Evolutionary conservation across 2,329 filamentous ascomycete species (phyloP), one percentile per base, ranked within the genome.

Genomic region (Hymenotorrendiella dingleyae): DNA sequence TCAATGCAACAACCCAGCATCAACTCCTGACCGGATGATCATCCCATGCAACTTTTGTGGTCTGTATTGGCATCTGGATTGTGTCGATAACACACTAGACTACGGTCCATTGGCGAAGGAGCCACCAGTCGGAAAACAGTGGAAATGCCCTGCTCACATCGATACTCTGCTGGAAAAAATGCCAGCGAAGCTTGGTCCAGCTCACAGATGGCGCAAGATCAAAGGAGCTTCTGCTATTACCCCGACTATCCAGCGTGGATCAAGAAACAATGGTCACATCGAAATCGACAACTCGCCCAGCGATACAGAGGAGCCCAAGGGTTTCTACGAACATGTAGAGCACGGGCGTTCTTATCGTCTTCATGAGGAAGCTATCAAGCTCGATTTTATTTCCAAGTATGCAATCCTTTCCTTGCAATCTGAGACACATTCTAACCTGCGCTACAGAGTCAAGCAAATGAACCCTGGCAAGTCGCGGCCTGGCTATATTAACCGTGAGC

Each of bases 31-130:
- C 49, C 79, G 84, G 20, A 78, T 83, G 53, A 89, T 97, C 55
- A 84, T 96, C 53, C 80, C 84, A 34, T 98, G 91, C 68, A 89
- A 89, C 63, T 78, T 76, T 57, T 98, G 91, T 65, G 72, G 78
- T 10, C 74, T 87, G 24, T 76, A 82, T 59, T 98, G 90, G 85
- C 93, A 98, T 67, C 71, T 95, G 39, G 91, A 97, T 64, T 98
- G 93, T 65, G 70, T 94, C 12, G 82, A 94, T 59, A 86, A 88
- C 21, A 90, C 91, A 24, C n/a, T n/a, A n/a, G n/a, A n/a, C n/a
- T n/a, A n/a, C n/a, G n/a, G n/a, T n/a, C n/a, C n/a, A n/a, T 68
- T 90, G 58, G 80, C 89, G 24, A 80, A 85, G 42, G 85, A 88
- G 28, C 90, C 90, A 9, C 74, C 80, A 38, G 72, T 83, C 39